phyloP scores from a whole-genome alignment of 2,329 filamentous ascomycete genomes.

The Alternaria infectoria region DNA sequence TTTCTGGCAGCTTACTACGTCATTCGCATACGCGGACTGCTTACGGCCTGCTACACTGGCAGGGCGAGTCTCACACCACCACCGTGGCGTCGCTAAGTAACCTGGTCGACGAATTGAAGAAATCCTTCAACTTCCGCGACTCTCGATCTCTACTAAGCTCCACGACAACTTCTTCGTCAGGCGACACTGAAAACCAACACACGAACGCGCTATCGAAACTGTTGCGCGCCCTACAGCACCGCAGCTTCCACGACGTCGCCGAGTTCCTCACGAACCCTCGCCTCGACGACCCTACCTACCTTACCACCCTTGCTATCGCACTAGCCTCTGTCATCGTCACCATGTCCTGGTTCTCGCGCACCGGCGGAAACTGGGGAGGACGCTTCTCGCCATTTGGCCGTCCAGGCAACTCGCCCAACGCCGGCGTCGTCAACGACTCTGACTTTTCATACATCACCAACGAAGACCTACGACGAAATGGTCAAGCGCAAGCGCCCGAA shows the following conservation, averaged over 20 bases:
- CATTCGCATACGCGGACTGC: slow-evolving; percentile 18
- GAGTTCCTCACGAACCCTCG: slow-evolving; percentile 38
- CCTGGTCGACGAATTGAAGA: slow-evolving; percentile 45
- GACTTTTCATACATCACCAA: slow-evolving; percentile 86
- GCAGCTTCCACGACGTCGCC: slow-evolving; percentile 25
- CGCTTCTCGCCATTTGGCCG: slow-evolving; percentile 59
- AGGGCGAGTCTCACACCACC: slow-evolving; percentile 22
- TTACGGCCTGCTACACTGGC: slow-evolving; percentile 21
- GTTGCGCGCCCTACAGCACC: slow-evolving; percentile 25
- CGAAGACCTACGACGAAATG: slow-evolving; percentile 65
- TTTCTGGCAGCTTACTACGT: slow-evolving; percentile 25
- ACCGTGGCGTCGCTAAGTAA: slow-evolving; percentile 47
- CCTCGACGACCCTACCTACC: slow-evolving; percentile 42
- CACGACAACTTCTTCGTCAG: slow-evolving; percentile 16
- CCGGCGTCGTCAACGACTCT: slow-evolving; percentile 70
- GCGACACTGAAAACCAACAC: slow-evolving; percentile 13
- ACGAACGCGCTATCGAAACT: slow-evolving; percentile 31
- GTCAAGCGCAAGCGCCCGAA: slow-evolving; percentile 50
- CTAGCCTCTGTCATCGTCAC: slow-evolving; percentile 51
- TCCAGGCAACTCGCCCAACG: slow-evolving; percentile 42
- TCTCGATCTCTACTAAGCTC: slow-evolving; percentile 39
- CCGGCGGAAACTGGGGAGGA: slow-evolving; percentile 51
- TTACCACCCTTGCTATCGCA: slow-evolving; percentile 40
- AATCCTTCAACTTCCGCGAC: slow-evolving; percentile 44
- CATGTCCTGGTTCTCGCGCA: slow-evolving; percentile 57